These are phyloP conservation scores for Yamadazyma taylorii DNA, from an alignment of 1,139 yeast species.

Conservation along the genomic window DNA sequence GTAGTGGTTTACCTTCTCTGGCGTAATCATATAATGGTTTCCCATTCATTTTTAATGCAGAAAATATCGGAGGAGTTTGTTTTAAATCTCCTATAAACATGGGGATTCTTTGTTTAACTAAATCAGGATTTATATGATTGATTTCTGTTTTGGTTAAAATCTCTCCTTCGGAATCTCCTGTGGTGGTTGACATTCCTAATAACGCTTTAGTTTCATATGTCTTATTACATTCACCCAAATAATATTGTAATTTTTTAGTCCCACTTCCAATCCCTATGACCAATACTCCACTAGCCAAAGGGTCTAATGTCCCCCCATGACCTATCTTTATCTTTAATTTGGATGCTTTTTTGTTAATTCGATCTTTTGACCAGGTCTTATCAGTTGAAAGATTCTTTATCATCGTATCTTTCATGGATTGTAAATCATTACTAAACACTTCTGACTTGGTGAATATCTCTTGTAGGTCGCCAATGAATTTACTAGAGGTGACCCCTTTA, in stretches of 20 bases:
- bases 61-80: slow-evolving; percentile 94
- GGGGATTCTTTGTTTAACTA: slow-evolving; percentile 48
- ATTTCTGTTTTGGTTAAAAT: slow-evolving; percentile 58
- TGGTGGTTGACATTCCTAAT: slow-evolving; percentile 87
- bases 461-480: slow-evolving; percentile 67
- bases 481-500: slow-evolving; percentile 77
- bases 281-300: slow-evolving; percentile 88
- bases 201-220: slow-evolving; percentile 82
- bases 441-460: slow-evolving; percentile 58
- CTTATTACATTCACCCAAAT: slow-evolving; percentile 70
- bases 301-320: slow-evolving; percentile 97
- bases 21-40: slow-evolving; percentile 94
- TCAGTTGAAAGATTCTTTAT: slow-evolving; percentile 40
- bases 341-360: slow-evolving; percentile 46
- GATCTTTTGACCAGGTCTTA: slow-evolving; percentile 47
- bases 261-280: slow-evolving; percentile 91
- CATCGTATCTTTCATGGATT: slow-evolving; percentile 33
- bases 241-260: slow-evolving; percentile 74
- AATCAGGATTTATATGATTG: slow-evolving; percentile 57
- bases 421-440: slow-evolving; percentile 57
- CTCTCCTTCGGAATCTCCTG: slow-evolving; percentile 92
- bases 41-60: slow-evolving; percentile 94
- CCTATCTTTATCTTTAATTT: slow-evolving; percentile 82
- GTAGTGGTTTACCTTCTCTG: slow-evolving; percentile 81
- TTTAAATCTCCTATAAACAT: slow-evolving; percentile 75